A percentile compares a stretch with the other conserved stretches of the same genome.
Conservation (phyloP, 148 eudicot genomes). For the Oxyria digyna region DNA sequence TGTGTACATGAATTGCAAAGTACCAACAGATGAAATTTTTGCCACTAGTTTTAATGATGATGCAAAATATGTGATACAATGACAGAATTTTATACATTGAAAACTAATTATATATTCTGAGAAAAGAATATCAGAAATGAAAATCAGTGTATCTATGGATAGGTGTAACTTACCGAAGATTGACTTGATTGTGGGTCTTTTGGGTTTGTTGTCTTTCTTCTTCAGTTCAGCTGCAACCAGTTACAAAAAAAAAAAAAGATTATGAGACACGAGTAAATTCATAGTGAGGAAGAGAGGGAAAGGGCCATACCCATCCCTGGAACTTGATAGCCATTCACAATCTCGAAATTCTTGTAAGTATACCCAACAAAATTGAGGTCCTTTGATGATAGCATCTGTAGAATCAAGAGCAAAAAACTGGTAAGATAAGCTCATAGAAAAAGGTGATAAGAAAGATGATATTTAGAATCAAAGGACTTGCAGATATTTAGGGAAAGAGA, state of each 20-base stretch:
- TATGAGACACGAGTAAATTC: neutral
- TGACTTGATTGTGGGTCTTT: constrained; percentile 85
- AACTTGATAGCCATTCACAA: constrained; percentile 91
- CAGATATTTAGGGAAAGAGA: too few species aligned
- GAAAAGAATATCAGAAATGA: neutral
- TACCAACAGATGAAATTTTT: neutral
- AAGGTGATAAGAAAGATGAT: neutral
- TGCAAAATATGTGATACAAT: neutral
- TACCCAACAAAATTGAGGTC: constrained; percentile 93
- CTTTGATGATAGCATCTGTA: constrained; percentile 91
- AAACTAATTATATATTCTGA: neutral
- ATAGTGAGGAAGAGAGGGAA: constrained; percentile 16
- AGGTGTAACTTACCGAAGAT: constrained; percentile 59
- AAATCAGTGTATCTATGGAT: neutral
- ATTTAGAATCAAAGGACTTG: neutral
- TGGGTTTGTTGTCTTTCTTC: constrained; percentile 72
- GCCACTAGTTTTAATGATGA: neutral
- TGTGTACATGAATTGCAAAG: constrained; percentile 17
- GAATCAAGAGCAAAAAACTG: constrained; percentile 5
- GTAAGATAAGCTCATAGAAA: neutral
- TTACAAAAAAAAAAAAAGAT: neutral
- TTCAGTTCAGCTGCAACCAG: constrained; percentile 77
- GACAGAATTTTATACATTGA: too few species aligned
- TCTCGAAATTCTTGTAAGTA: constrained; percentile 93
- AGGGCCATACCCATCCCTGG: constrained; percentile 78